phyloP scores from a whole-genome alignment of 2,329 filamentous ascomycete species.

The Zymoseptoria brevis region DNA sequence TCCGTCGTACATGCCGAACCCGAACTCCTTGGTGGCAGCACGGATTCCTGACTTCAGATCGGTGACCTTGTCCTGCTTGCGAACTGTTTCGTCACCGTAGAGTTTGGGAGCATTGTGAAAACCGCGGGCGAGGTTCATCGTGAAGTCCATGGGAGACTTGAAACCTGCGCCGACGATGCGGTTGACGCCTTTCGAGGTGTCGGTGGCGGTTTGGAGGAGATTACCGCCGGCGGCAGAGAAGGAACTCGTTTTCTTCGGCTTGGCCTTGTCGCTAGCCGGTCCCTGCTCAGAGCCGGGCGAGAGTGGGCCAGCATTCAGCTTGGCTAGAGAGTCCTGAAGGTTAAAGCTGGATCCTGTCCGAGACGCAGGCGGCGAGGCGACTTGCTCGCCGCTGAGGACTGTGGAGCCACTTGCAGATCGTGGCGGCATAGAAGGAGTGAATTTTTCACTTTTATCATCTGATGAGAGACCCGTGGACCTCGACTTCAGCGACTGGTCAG shows the following conservation, averaged over 20 bases:
- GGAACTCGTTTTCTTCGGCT: constrained; percentile 7
- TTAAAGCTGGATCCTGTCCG: constrained; percentile 24
- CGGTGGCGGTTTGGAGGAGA: constrained; percentile 23
- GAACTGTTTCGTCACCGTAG: constrained; percentile 76
- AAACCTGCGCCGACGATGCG: constrained; percentile 38
- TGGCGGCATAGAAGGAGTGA: constrained; percentile 7
- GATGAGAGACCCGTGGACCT: constrained; percentile 3
- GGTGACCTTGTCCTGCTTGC: constrained; percentile 71
- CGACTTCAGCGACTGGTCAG: constrained; percentile 8
- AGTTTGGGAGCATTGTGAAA: constrained; percentile 81
- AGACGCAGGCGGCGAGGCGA: constrained; percentile 12
- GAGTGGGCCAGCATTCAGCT: constrained; percentile 18
- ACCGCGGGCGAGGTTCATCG: constrained; percentile 70
- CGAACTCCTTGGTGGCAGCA: constrained; percentile 62
- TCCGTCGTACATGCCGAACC: constrained; percentile 65
- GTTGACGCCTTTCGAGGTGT: constrained; percentile 30
- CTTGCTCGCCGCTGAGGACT: constrained; percentile 3
- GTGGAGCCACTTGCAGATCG: constrained; percentile 8
- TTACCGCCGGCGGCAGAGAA: constrained; percentile 6
- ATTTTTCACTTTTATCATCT: constrained; percentile 2
- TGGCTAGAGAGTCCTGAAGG: constrained; percentile 24
- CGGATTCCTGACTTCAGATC: constrained; percentile 66
- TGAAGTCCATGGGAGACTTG: constrained; percentile 79
- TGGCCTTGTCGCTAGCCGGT: constrained; percentile 2
- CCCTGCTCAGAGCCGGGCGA: constrained; percentile 9